Base-by-base conservation (phyloP, 257 asterid species). In the Fraxinus excelsior region DNA sequence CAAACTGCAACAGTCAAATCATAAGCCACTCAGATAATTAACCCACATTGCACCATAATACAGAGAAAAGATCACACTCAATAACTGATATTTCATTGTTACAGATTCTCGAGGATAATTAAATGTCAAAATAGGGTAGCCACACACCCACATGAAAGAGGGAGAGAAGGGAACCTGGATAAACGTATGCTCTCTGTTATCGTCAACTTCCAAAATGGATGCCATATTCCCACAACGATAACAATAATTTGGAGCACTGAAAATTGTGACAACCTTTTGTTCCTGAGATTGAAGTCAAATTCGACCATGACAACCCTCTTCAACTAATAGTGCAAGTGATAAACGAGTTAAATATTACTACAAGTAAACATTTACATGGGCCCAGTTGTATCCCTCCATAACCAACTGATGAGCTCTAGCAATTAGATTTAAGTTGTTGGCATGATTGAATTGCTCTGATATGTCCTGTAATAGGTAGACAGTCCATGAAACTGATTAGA, bases 151-250 rank as follows among this genome's bases (percentile, higher is more conserved):
- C 18, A 16, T 29, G 3, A 69, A 53, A 49, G 75, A 72, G 53
- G 77, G 49, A 71, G 75, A 75, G 71, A 76, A 78, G 78, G 74
- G 66, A 76, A 94, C 98, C 98, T 94, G 98, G 82, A 89, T 94
- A 76, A 94, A 94, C 28, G 96, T 94, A 76, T 89, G 97, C 77
- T 86, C 96, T 82, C 88, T 87, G 89, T 88, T 79, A 85, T 94
- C 98, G 85, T 94, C 98, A 71, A 94, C 98, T 86, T 94, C 98
- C 90, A 94, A 80, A 76, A 94, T 94, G 71, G 98, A 94, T 32
- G 98, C 98, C 98, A 94, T 94, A 79, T 92, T 94, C 72, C 98
- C 98, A 82, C 98, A 94, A 31, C 98, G 96, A 76, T 94, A 94
- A 84, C 98, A 94, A 81, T 94, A 94, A 82, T 94, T 94, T 44